A percentile compares a stretch with the other conserved stretches of the same genome.
These are phyloP conservation scores for Solanum medicagineum DNA, from an alignment of 257 asterid species.

Conservation along the genomic window DNA sequence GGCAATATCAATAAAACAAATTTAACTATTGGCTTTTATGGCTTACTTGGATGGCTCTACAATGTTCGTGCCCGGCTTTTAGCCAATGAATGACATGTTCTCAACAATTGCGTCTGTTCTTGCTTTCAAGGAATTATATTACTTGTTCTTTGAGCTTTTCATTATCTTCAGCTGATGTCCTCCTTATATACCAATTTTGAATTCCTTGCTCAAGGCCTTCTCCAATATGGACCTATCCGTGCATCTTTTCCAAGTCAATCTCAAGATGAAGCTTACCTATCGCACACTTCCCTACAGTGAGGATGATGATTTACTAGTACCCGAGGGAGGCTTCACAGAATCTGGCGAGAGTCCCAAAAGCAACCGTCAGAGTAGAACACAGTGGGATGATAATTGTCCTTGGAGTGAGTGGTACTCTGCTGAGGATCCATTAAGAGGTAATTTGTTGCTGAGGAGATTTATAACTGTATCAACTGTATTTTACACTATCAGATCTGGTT, in stretches of 20 bases:
- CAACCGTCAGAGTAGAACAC: constrained; percentile 34
- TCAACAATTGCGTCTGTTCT: neutral
- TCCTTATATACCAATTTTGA: neutral
- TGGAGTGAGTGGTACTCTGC: constrained; percentile 98
- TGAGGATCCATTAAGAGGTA: constrained; percentile 84
- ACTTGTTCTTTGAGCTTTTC: neutral
- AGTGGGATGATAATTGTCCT: constrained; percentile 83
- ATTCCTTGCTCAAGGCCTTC: constrained; percentile 46
- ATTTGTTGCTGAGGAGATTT: constrained; percentile 7
- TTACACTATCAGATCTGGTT: neutral
- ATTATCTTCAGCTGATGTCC: neutral
- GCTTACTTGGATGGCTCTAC: neutral
- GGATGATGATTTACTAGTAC: constrained; percentile 42
- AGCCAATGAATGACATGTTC: neutral
- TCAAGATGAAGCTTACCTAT: constrained; percentile 81
- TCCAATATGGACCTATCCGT: constrained; percentile 68
- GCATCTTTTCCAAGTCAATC: constrained; percentile 68
- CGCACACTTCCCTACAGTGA: constrained; percentile 54
- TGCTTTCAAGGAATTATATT: neutral
- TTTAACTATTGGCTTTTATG: neutral
- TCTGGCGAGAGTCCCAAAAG: constrained; percentile 37
- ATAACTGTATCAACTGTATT: neutral
- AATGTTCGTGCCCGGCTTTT: neutral
- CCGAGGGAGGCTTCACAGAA: constrained; percentile 31
- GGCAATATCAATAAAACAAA: neutral